A percentile compares a stretch with the other conserved stretches of the same genome.
Evolutionary conservation across 306 rosid species (phyloP).

Genomic region (Quercus agrifolia): DNA sequence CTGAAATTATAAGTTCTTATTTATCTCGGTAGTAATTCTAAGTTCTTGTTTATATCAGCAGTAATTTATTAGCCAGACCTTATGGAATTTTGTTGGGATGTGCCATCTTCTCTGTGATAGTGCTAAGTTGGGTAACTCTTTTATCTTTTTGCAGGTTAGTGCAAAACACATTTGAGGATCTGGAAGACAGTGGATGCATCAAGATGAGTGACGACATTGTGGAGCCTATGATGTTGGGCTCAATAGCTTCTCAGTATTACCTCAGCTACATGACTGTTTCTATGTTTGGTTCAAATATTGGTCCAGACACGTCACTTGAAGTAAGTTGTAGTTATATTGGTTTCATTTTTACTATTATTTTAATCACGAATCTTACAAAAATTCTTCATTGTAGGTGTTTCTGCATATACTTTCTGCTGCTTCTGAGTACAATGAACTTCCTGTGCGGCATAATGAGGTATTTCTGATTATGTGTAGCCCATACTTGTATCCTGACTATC

Average conservation of each 20-base stretch:
- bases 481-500: neutral
- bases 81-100: constrained; percentile 2
- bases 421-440: constrained; percentile 87
- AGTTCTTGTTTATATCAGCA: constrained; percentile 58
- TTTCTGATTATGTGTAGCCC: neutral
- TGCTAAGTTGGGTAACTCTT: constrained; percentile 19
- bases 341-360: constrained; percentile 1
- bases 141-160: constrained; percentile 56
- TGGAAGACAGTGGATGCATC: constrained; percentile 96
- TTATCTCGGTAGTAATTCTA: constrained; percentile 44
- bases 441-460: constrained; percentile 98
- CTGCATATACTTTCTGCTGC: constrained; percentile 90
- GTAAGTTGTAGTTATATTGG: constrained; percentile 37
- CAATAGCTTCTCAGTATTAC: constrained; percentile 93
- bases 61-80: constrained; percentile 13
- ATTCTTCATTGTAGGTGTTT: constrained; percentile 56
- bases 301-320: constrained; percentile 88
- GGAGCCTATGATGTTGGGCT: constrained; percentile 79
- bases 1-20: constrained; percentile 71
- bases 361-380: neutral
- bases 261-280: constrained; percentile 91
- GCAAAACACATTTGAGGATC: constrained; percentile 87
- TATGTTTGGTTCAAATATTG: constrained; percentile 92
- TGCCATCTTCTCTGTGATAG: neutral
- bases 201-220: constrained; percentile 71